Percentiles rank a stretch among this genome's conserved stretches.
Conservation (phyloP, 345 rosid genomes). For the Jatropha curcas region DNA sequence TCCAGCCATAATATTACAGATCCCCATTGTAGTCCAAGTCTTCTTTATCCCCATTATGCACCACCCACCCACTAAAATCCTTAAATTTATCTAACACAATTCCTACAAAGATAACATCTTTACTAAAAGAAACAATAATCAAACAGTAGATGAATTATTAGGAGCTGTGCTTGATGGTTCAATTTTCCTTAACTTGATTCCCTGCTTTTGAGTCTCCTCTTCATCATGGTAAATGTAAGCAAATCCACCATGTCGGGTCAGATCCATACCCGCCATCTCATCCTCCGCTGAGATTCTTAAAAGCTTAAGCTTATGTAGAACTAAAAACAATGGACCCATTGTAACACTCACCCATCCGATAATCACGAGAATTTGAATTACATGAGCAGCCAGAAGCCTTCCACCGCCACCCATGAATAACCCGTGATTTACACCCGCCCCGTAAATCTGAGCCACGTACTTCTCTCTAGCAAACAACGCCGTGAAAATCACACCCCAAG, state of each 20-base stretch:
- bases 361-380: constrained; percentile 69
- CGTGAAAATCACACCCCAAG: constrained; percentile 83
- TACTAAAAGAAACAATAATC: background rate
- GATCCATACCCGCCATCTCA: constrained; percentile 86
- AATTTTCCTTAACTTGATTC: constrained; percentile 38
- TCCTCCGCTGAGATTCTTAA: constrained; percentile 70
- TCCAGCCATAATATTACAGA: too few relatives aligned
- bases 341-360: constrained; percentile 81
- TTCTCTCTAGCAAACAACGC: constrained; percentile 67
- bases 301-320: constrained; percentile 55
- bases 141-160: constrained; percentile 2
- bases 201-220: constrained; percentile 42
- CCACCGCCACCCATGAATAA: constrained; percentile 91
- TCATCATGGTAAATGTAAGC: constrained; percentile 78
- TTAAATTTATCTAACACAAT: background rate
- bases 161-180: constrained; percentile 39
- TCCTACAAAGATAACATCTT: too few relatives aligned
- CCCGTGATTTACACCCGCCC: constrained; percentile 59
- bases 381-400: constrained; percentile 70
- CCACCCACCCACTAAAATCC: constrained; percentile 8
- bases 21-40: constrained; percentile 16
- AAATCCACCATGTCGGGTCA: constrained; percentile 83
- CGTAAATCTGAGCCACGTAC: constrained; percentile 57
- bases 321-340: constrained; percentile 72
- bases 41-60: constrained; percentile 8